Conservation (phyloP, 148 eudicot species). For the Camellia sinensis region DNA sequence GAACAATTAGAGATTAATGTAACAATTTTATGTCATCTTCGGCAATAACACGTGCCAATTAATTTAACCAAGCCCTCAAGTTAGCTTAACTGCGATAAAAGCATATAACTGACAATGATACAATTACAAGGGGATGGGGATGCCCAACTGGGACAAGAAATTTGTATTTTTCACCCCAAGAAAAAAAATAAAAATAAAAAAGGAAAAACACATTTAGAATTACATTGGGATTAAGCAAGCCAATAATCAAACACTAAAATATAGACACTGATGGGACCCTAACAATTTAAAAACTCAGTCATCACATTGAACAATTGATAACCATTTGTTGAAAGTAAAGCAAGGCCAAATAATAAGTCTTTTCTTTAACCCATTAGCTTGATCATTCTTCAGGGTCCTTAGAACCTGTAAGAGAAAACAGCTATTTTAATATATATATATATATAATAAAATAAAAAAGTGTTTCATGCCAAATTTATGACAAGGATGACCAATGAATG, state of each 20-base stretch:
- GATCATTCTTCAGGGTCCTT: not conserved
- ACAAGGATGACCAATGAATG: not conserved
- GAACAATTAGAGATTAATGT: not conserved
- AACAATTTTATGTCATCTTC: not conserved
- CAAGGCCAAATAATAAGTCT: not conserved
- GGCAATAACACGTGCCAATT: not conserved
- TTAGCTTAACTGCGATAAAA: not conserved
- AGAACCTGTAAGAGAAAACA: slow-evolving; percentile 15
- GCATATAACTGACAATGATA: not conserved
- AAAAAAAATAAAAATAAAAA: not conserved
- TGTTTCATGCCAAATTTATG: not conserved
- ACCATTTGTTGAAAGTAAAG: not conserved
- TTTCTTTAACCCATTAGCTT: not conserved
- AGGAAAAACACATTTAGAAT: not conserved
- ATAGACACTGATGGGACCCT: not conserved
- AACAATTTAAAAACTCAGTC: not conserved
- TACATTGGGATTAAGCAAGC: not conserved
- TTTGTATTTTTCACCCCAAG: no score
- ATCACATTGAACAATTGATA: not conserved
- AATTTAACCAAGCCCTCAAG: not conserved
- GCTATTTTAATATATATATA: not conserved
- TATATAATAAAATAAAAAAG: not conserved
- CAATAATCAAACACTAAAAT: not conserved
- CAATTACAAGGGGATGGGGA: not conserved
- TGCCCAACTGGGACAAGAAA: not conserved